Conservation (phyloP, 305 asterid genomes). For the Solanum aculeatissimum region DNA sequence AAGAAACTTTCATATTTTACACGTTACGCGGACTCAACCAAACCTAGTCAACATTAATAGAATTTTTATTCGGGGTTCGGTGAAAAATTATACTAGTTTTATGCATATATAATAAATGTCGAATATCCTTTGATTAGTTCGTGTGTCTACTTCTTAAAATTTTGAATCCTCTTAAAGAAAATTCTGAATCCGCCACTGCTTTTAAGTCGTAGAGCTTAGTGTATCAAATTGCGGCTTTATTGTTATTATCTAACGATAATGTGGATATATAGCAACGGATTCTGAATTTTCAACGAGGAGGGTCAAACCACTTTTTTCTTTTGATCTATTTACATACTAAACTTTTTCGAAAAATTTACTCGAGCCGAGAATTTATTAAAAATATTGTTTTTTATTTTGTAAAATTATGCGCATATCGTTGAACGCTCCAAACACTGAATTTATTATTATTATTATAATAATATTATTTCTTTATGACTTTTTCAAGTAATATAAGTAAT, state of each 20-base stretch:
- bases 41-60: not conserved
- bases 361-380: not conserved
- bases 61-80: too few relatives aligned
- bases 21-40: not conserved
- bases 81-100: too few relatives aligned
- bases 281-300: not conserved
- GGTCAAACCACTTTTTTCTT: not conserved
- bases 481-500: not conserved
- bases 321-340: not conserved
- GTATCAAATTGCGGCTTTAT: not conserved
- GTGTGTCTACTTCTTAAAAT: too few relatives aligned
- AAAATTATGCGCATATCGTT: not conserved
- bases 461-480: not conserved
- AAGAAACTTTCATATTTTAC: not conserved
- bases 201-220: not conserved
- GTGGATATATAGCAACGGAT: not conserved
- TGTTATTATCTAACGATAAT: not conserved
- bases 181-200: too few relatives aligned
- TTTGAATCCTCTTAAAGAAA: too few relatives aligned
- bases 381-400: not conserved
- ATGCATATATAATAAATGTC: too few relatives aligned
- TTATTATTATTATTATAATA: not conserved
- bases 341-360: not conserved
- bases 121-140: too few relatives aligned
- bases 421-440: not conserved